Conservation (phyloP, 305 asterid species). For the Solanum hybrid region DNA sequence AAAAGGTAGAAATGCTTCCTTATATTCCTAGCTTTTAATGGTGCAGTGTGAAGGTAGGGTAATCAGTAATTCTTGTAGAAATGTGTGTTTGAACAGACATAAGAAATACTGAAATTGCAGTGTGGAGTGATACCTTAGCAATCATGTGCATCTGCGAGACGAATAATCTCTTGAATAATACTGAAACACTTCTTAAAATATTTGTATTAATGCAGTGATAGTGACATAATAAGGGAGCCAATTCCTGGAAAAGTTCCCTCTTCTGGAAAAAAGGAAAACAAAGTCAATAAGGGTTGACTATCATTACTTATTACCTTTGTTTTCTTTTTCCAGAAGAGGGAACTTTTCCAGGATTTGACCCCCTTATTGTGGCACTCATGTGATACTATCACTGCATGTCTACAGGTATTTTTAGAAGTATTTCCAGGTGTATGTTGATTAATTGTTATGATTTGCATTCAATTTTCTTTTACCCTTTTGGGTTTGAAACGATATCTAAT, state of each 20-base stretch:
- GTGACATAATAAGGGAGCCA: not conserved
- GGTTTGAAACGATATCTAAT: not conserved
- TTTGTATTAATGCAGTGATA: too few relatives aligned
- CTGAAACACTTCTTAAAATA: too few relatives aligned
- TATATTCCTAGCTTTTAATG: not conserved
- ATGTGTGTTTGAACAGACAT: not conserved
- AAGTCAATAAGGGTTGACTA: not conserved
- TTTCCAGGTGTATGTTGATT: not conserved
- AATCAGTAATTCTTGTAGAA: too few relatives aligned
- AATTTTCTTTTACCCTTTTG: not conserved
- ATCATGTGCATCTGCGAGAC: too few relatives aligned
- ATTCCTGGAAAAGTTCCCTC: not conserved
- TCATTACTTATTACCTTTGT: not conserved
- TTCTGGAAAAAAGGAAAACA: not conserved
- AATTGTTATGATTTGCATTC: not conserved
- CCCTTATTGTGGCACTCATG: not conserved
- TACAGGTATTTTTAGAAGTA: too few relatives aligned
- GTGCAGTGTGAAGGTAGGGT: not conserved
- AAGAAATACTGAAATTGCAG: not conserved
- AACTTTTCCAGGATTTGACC: not conserved
- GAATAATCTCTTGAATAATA: too few relatives aligned
- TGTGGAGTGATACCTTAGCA: not conserved
- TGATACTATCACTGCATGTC: not conserved
- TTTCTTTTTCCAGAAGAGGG: not conserved
- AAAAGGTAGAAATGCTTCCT: not conserved